Evolutionary conservation across 2,329 filamentous ascomycete genomes (phyloP).

Genomic region (Ophidiomyces ophidiicola): DNA sequence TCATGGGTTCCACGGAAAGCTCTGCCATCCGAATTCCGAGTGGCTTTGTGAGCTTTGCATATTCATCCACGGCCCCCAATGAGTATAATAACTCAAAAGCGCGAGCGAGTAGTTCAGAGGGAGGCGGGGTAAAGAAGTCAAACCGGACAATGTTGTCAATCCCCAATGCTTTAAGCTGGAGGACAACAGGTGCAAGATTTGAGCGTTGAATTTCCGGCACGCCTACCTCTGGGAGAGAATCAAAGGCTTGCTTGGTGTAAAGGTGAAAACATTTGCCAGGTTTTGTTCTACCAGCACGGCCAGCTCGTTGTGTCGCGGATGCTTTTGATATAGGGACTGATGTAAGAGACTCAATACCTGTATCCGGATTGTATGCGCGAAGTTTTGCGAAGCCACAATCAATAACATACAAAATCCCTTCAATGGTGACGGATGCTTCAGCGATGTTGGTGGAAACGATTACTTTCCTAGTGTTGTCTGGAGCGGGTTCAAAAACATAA

Average conservation of each 20-base stretch:
- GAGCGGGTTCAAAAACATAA: constrained; percentile 78
- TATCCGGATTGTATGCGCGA: constrained; percentile 68
- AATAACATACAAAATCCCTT: constrained; percentile 80
- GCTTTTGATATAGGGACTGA: constrained; percentile 76
- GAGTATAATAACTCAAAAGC: constrained; percentile 81
- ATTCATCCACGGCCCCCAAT: constrained; percentile 73
- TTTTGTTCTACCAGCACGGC: constrained; percentile 75
- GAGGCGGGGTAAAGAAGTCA: constrained; percentile 75
- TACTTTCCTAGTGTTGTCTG: constrained; percentile 74
- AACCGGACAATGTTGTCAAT: constrained; percentile 92
- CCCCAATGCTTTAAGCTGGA: constrained; percentile 87
- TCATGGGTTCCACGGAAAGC: constrained; percentile 86
- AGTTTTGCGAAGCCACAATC: constrained; percentile 88
- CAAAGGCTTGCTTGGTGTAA: constrained; percentile 67
- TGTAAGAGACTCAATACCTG: constrained; percentile 78
- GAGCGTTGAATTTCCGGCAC: constrained; percentile 85
- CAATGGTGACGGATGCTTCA: constrained; percentile 89
- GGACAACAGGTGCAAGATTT: constrained; percentile 73
- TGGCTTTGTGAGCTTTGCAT: constrained; percentile 79
- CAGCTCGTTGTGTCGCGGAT: constrained; percentile 80
- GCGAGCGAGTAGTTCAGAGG: constrained; percentile 69
- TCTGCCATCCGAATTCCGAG: constrained; percentile 89
- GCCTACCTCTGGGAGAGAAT: constrained; percentile 55
- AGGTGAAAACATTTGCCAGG: constrained; percentile 90
- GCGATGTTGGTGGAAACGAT: constrained; percentile 93